phyloP scores from a whole-genome alignment of 2,329 filamentous ascomycete genomes.

The Samsoniella hepiali region DNA sequence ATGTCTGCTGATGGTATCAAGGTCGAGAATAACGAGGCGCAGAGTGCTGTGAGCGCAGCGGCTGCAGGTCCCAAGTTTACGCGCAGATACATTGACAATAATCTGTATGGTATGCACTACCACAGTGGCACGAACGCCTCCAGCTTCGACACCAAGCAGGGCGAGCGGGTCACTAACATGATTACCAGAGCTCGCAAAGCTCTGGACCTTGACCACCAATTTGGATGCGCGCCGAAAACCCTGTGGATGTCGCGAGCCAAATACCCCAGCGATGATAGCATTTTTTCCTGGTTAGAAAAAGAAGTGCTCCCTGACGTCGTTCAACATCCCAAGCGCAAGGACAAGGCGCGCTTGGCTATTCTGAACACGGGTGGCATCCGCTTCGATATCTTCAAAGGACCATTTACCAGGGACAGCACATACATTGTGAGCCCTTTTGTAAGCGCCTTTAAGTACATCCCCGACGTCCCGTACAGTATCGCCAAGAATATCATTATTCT shows the following conservation, averaged over 20 bases:
- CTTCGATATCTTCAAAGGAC: constrained; percentile 91
- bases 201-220: constrained; percentile 68
- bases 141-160: constrained; percentile 73
- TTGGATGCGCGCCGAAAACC: constrained; percentile 78
- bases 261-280: constrained; percentile 69
- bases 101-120: constrained; percentile 77
- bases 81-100: constrained; percentile 90
- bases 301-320: constrained; percentile 69
- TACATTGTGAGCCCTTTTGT: constrained; percentile 87
- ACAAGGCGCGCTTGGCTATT: constrained; percentile 67
- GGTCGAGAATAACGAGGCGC: constrained; percentile 25
- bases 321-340: constrained; percentile 52
- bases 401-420: constrained; percentile 83
- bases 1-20: constrained; percentile 73
- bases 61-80: constrained; percentile 56
- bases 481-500: constrained; percentile 66
- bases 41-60: constrained; percentile 24
- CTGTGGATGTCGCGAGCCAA: constrained; percentile 78
- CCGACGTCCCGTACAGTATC: constrained; percentile 74
- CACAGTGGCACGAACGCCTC: constrained; percentile 71
- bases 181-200: constrained; percentile 68
- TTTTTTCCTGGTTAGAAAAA: constrained; percentile 77
- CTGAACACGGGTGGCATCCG: constrained; percentile 88
- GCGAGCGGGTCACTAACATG: constrained; percentile 65
- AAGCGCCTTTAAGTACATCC: constrained; percentile 71